Conservation (phyloP, 2,329 filamentous ascomycete species). For the Colletotrichum nymphaeae region DNA sequence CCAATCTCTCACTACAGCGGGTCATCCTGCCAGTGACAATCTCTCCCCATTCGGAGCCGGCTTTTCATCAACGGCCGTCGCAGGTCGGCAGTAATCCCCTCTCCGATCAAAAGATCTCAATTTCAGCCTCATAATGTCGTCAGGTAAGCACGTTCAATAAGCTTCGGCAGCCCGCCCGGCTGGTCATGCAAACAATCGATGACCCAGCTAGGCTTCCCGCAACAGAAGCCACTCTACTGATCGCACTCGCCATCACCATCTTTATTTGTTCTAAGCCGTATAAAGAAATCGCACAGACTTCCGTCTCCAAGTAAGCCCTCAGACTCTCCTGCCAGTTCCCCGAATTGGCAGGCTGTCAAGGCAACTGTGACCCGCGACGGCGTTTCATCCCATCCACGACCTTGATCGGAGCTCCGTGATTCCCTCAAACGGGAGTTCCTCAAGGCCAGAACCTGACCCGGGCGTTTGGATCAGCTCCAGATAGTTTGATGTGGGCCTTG, state of each 20-base stretch:
- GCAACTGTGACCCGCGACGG: background rate
- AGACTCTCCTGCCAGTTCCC: background rate
- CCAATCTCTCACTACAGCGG: background rate
- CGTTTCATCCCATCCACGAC: constrained; percentile 18
- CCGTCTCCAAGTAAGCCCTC: background rate
- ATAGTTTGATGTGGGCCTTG: background rate
- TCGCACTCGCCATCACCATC: background rate
- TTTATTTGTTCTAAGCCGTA: background rate
- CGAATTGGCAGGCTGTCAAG: background rate
- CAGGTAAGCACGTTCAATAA: background rate
- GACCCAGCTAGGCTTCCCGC: background rate
- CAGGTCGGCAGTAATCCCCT: background rate
- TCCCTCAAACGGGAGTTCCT: background rate
- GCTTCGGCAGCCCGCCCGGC: background rate
- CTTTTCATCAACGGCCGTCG: background rate
- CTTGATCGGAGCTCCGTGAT: constrained; percentile 18
- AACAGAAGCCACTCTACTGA: background rate
- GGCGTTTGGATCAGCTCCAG: background rate
- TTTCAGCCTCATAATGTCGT: background rate
- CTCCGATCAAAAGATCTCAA: background rate
- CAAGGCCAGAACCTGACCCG: background rate
- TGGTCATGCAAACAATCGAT: background rate
- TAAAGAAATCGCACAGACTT: background rate
- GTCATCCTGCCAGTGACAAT: background rate
- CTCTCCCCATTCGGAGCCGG: background rate